Evolutionary conservation across 768 basidiomycete genomes (phyloP).

Genomic region (Phallus indusiatus): DNA sequence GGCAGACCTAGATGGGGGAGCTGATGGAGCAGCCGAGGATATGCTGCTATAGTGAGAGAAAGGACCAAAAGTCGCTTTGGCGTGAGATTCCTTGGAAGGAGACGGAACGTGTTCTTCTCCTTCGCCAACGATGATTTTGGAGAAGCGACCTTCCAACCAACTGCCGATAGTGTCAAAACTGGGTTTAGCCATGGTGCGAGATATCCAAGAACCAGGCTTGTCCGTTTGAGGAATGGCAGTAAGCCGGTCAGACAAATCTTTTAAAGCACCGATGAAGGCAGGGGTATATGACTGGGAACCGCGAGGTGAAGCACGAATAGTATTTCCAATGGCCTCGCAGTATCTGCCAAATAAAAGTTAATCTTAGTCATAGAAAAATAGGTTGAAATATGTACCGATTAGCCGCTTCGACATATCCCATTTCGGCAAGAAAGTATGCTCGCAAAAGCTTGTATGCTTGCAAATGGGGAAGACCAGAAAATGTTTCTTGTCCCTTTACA

Average conservation of each 20-base stretch:
- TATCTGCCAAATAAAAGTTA: constrained; percentile 46
- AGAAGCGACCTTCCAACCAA: constrained; percentile 87
- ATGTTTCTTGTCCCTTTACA: constrained; percentile 80
- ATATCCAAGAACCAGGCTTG: constrained; percentile 78
- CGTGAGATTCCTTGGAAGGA: constrained; percentile 13
- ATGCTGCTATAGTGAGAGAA: constrained; percentile 93
- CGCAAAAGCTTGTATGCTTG: constrained; percentile 82
- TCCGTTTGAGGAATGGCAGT: constrained; percentile 62
- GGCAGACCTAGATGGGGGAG: constrained; percentile 68
- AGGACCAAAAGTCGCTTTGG: constrained; percentile 52
- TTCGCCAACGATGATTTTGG: constrained; percentile 92
- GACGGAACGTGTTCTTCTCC: constrained; percentile 33
- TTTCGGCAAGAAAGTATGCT: constrained; percentile 68
- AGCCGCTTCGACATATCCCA: constrained; percentile 69
- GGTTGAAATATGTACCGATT: constrained; percentile 47
- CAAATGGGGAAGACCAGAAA: constrained; percentile 72
- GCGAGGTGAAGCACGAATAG: constrained; percentile 38
- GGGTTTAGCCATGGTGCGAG: constrained; percentile 79
- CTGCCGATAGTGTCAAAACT: constrained; percentile 86
- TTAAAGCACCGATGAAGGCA: constrained; percentile 62
- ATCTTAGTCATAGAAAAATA: background rate
- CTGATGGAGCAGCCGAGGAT: constrained; percentile 68
- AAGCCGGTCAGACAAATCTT: constrained; percentile 70
- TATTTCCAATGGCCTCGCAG: constrained; percentile 74
- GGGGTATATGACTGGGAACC: constrained; percentile 59